Base-by-base conservation (phyloP, 305 asterid species). In the Striga hermonthica region DNA sequence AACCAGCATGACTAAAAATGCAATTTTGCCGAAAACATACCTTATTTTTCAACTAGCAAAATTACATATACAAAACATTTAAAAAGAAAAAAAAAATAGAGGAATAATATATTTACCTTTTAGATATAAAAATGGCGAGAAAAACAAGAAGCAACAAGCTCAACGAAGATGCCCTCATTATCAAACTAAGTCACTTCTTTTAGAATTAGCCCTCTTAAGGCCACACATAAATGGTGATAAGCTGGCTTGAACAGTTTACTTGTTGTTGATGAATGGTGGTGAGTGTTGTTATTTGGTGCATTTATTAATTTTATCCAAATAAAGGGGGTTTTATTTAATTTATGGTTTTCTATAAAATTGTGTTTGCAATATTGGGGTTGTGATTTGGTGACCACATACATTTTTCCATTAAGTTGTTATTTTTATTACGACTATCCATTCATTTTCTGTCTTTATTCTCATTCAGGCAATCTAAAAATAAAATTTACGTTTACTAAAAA, bases 61-160 rank as follows among this genome's bases (percentile, higher is more conserved):
- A 4, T 4, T 1, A 15, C 10, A 14, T 15, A 14, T 1, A 7
- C 4, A 15, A 52, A 6, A 16, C 4, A 16, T 10, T 14, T 1
- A 52, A 45, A 9, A 45, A 45, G 10, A 45, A 11, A 9, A 45
- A 11, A 9, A 6, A 6, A 6, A 9, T 6, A 49, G 67, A 37
- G 39, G 43, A 65, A 41, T 41, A 6, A 10, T 22, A 41, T 6
- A 41, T 41, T 12, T 76, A 84, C 87, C 86, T 73, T 50, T 43
- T 60, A 52, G 70, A 43, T 6, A 62, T 7, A 59, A 73, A 57
- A 65, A 50, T 59, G 53, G 68, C 73, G 59, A 79, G 55, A 4
- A 55, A 14, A 50, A 67, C 58, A 64, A 77, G 38, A 57, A 65
- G 59, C 69, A 76, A 67, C 45, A 54, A 68, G 67, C 72, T 36